Conservation (phyloP, 2,329 filamentous ascomycete species). For the Colletotrichum orchidophilum region DNA sequence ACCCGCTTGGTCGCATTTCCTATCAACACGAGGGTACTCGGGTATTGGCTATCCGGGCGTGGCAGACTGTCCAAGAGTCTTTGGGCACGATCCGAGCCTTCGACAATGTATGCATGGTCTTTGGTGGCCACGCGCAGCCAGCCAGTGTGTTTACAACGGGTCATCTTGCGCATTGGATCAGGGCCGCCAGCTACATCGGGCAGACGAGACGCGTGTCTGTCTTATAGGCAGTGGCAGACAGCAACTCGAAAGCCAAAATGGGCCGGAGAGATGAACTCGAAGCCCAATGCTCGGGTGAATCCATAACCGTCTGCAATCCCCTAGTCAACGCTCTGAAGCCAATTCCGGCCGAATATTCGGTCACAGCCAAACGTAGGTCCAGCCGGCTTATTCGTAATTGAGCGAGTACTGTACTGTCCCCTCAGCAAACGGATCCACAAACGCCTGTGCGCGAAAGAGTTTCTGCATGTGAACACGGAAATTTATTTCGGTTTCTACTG, state of each 20-base stretch:
- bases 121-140: background rate
- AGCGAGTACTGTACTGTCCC: too few species aligned
- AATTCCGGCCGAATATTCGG: background rate
- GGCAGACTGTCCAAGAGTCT: constrained; percentile 1
- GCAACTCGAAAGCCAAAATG: background rate
- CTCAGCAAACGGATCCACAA: background rate
- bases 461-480: background rate
- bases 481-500: background rate
- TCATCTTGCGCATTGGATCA: background rate
- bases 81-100: background rate
- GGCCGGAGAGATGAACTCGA: background rate
- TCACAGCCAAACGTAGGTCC: too few species aligned
- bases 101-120: background rate
- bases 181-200: background rate
- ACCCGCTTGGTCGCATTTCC: background rate
- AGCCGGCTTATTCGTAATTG: too few species aligned
- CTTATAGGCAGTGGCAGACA: background rate
- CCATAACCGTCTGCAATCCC: background rate
- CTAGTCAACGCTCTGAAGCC: background rate
- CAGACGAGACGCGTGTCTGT: background rate
- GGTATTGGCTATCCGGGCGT: background rate
- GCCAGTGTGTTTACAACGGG: background rate
- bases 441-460: background rate
- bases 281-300: background rate
- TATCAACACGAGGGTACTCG: background rate